A percentile compares a stretch with the other conserved stretches of the same genome.
Conservation (phyloP, 257 asterid genomes). For the Solanum dulcamara region DNA sequence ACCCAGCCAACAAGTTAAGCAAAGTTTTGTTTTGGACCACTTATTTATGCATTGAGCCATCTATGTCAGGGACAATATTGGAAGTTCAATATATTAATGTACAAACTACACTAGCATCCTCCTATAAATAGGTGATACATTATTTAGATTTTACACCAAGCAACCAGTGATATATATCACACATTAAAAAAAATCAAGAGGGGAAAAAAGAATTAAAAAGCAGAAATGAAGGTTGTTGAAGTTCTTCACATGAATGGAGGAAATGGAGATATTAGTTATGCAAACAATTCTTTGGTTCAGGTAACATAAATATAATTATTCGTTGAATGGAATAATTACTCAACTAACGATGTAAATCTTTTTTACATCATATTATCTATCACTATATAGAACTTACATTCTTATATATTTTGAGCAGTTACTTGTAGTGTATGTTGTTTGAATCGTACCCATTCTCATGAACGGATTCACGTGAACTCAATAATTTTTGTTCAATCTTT, state of each 20-base stretch:
- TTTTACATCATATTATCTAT: no score
- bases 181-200: neutral
- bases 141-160: neutral
- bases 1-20: neutral
- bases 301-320: neutral
- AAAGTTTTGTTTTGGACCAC: neutral
- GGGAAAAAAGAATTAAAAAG: neutral
- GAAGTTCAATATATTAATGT: neutral
- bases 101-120: neutral
- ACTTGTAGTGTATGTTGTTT: no score
- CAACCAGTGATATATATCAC: neutral
- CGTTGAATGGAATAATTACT: no score
- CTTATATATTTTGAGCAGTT: no score
- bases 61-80: neutral
- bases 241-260: conserved; percentile 62
- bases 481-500: no score
- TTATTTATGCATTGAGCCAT: neutral
- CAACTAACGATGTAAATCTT: no score
- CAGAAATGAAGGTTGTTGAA: conserved; percentile 27
- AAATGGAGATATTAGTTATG: conserved; percentile 36
- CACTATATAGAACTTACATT: no score
- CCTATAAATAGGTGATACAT: neutral
- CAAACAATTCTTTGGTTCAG: conserved; percentile 49
- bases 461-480: no score
- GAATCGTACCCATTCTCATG: no score